Base-by-base conservation (phyloP, 2,329 filamentous ascomycete species). In the Xylariaceae sp. region DNA sequence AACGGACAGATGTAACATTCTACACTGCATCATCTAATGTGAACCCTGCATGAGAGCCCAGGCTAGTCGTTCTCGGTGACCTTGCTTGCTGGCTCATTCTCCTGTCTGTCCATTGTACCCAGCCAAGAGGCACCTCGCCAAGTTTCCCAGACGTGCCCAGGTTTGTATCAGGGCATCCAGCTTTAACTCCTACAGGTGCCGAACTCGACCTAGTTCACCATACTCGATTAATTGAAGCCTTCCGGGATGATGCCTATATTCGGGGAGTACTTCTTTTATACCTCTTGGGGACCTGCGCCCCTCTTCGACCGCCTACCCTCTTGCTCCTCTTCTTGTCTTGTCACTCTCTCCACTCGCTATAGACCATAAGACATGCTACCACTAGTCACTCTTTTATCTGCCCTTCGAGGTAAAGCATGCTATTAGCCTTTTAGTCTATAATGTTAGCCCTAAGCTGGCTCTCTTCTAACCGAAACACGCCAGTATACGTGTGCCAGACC, bases 361-460 rank as follows among this genome's bases (percentile, higher is more conserved):
- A 71, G 70, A 66, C 66, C 64, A 51, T 58, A 67, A 69, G 62
- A 64, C 67, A 68, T 71, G 66, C 70, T 64, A 68, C 65, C 73
- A 73, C 74, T 73, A 80, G 78, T 81, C 80, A 71, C 77, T 82
- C 79, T 76, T 80, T 82, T 78, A 72, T 71, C 68, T 67, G 63
- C 66, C 68, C 62, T 65, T 62, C 64, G 70, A 70, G 68, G 70
- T 67, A 68, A 64, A 64, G 62, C 68, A 71, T 75, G 71, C 73
- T 74, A 76, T 74, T 73, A 73, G 73, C 71, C 72, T 71, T 75
- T 73, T 72, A 67, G 70, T 73, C 73, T 76, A 75, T 75, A 75
- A 75, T 72, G 73, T 77, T 78, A 77, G 75, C 23, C 23, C 23
- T 30, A 79, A 82, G 80, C 80, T 80, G 80, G 80, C 76, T 81